Evolutionary conservation across 2,329 filamentous ascomycete genomes (phyloP).

Genomic region (Sporothrix pallida): DNA sequence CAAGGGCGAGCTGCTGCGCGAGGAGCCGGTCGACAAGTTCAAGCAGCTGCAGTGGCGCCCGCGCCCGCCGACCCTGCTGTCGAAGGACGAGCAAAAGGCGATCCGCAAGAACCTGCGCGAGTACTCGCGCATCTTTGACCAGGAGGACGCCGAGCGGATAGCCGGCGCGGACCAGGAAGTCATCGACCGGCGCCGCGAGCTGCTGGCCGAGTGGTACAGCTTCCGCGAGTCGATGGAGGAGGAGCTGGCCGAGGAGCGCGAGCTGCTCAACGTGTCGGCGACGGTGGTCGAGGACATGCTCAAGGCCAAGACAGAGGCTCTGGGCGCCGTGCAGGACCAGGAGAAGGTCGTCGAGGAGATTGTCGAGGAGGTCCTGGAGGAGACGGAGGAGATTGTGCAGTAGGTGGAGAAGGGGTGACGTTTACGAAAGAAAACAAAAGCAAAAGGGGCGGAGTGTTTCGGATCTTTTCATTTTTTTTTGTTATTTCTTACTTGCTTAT

Average conservation of each 20-base stretch:
- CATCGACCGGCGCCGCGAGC: slow-evolving; percentile 80
- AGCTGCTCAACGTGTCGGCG: slow-evolving; percentile 67
- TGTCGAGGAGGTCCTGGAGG: slow-evolving; percentile 80
- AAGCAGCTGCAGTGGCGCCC: slow-evolving; percentile 97
- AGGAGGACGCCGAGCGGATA: slow-evolving; percentile 91
- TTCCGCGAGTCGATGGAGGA: slow-evolving; percentile 79
- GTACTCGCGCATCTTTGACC: slow-evolving; percentile 93
- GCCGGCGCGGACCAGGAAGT: slow-evolving; percentile 93
- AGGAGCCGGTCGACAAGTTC: slow-evolving; percentile 94
- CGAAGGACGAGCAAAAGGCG: slow-evolving; percentile 95
- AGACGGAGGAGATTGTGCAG: slow-evolving; percentile 77
- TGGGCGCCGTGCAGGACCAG: slow-evolving; percentile 68
- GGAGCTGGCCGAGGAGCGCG: slow-evolving; percentile 74
- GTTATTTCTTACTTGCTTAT: background rate
- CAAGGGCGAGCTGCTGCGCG: slow-evolving; percentile 83
- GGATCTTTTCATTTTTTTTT: background rate
- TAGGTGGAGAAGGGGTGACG: slow-evolving; percentile 35
- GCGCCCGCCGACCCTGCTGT: slow-evolving; percentile 85
- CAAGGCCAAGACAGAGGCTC: slow-evolving; percentile 59
- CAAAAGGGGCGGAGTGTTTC: background rate
- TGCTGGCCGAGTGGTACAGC: slow-evolving; percentile 85
- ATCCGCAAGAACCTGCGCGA: slow-evolving; percentile 98
- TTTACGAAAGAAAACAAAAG: background rate
- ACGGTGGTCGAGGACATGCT: slow-evolving; percentile 68
- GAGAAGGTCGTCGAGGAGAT: slow-evolving; percentile 87